These are phyloP conservation scores for Entomortierella parvispora DNA, from an alignment of 192 early-diverging fungal genomes.

Conservation along the genomic window DNA sequence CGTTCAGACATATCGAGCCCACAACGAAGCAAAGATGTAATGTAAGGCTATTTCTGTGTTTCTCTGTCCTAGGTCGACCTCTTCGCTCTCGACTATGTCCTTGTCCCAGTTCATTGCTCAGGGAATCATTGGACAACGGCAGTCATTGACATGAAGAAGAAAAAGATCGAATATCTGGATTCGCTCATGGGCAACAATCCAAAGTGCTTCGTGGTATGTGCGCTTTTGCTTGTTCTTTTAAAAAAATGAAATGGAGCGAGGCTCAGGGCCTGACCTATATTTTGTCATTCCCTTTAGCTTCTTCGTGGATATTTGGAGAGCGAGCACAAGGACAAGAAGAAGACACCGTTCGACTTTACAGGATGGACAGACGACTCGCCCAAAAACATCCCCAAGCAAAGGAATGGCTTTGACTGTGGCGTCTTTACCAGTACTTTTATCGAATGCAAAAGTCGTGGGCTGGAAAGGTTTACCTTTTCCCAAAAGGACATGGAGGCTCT, in stretches of 20 bases:
- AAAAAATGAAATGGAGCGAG: too few species aligned
- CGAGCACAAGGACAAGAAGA: constrained; percentile 82
- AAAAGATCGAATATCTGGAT: constrained; percentile 84
- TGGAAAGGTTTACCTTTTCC: constrained; percentile 72
- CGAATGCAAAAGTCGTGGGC: constrained; percentile 71
- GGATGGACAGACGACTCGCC: constrained; percentile 72
- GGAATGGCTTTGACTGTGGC: constrained; percentile 94
- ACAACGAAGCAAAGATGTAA: neutral
- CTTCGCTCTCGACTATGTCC: constrained; percentile 79
- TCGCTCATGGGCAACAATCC: constrained; percentile 76
- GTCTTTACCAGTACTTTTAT: constrained; percentile 93
- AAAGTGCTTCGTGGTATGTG: constrained; percentile 56
- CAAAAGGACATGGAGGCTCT: constrained; percentile 79
- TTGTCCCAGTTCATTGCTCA: constrained; percentile 88
- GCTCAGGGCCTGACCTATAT: too few species aligned
- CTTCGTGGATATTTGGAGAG: constrained; percentile 73
- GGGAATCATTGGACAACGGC: constrained; percentile 58
- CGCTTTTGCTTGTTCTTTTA: neutral
- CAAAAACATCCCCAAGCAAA: constrained; percentile 83
- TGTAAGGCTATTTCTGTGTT: neutral
- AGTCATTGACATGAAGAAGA: constrained; percentile 59
- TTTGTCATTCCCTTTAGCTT: too few species aligned
- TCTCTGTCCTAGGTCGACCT: constrained; percentile 61
- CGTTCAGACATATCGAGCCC: neutral
- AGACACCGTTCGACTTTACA: constrained; percentile 62